Conservation (phyloP, 495 filamentous ascomycete species). For the Aspergillus wentii region DNA sequence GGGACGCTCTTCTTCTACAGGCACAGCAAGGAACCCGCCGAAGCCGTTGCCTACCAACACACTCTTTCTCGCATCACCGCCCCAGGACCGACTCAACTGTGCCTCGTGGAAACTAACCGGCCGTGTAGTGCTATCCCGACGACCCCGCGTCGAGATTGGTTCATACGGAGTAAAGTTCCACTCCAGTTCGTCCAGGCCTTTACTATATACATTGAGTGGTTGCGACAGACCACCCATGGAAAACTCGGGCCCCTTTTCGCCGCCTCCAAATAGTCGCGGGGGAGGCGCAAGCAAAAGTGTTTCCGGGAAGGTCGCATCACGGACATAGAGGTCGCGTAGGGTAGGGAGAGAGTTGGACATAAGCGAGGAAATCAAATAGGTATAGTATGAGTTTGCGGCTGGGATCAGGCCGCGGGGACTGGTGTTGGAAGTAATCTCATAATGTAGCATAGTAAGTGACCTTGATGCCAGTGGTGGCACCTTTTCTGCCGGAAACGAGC, state of each 20-base stretch:
- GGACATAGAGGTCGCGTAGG: conserved; percentile 75
- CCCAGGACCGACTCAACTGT: conserved; percentile 53
- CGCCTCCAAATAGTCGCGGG: conserved; percentile 26
- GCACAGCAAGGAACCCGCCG: conserved; percentile 78
- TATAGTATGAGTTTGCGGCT: conserved; percentile 69
- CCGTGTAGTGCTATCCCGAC: conserved; percentile 36
- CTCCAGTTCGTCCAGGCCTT: conserved; percentile 77
- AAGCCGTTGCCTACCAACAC: conserved; percentile 72
- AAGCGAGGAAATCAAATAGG: conserved; percentile 78
- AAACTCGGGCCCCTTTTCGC: conserved; percentile 26
- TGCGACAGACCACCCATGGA: conserved; percentile 49
- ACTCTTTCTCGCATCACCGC: conserved; percentile 54
- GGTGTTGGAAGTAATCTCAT: conserved; percentile 65
- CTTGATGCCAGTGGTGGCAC: conserved; percentile 61
- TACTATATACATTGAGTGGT: conserved; percentile 76
- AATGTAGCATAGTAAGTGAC: conserved; percentile 67
- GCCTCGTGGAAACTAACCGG: conserved; percentile 53
- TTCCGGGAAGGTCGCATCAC: conserved; percentile 75
- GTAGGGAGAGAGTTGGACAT: conserved; percentile 68
- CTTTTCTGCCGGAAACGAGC: conserved; percentile 56
- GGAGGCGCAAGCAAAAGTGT: conserved; percentile 64
- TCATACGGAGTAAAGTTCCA: conserved; percentile 72
- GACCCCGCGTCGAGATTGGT: conserved; percentile 32
- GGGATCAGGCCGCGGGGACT: conserved; percentile 50
- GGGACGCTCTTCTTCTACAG: conserved; percentile 45